Evolutionary conservation across 352 stramenopile species (phyloP), one percentile per base, ranked within the genome.

Genomic region (Discostella stelligera): DNA sequence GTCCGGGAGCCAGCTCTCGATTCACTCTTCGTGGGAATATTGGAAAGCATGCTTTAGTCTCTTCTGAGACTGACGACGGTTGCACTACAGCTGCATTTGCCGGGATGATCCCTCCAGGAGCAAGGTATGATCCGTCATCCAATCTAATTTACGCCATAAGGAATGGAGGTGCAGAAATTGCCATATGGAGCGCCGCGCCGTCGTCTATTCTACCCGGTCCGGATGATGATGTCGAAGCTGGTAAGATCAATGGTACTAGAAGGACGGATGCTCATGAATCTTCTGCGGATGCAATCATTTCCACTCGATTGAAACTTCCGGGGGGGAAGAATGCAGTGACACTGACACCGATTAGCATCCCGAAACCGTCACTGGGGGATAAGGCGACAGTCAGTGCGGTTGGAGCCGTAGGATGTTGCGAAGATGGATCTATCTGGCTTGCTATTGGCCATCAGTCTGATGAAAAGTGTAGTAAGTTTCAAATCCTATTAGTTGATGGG

Each of bases 371-470:
- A 14, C 9, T 37, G 23, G 39, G 54, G 13, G 72, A 54, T 11
- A 66, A 67, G n/a, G 18, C 62, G 21, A 18, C 23, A 20, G 41
- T 67, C 23, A 16, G 48, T 10, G 65, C 60, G 23, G 39, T 74
- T 63, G 75, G 75, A 8, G 67, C 75, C 11, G 60, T 63, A 23
- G 75, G 75, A 54, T 83, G 75, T 55, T 83, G 68, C 25, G 64
- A 71, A 11, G 69, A 83, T 72, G 75, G 75, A 52, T 76, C 75
- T 11, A 54, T 83, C n/a, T 83, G 68, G 75, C 46, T 83, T 21
- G 75, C 69, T 9, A 75, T 67, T 39, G 41, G 32, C 14, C 63
- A 52, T 44, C 37, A 61, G 20, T 54, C 32, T 10, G 32, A 72
- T 59, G 73, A 41, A 61, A 63, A 8, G 14, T 60, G 41, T 46